Evolutionary conservation across 768 basidiomycete genomes (phyloP).

Genomic region (Suillus subalutaceus): DNA sequence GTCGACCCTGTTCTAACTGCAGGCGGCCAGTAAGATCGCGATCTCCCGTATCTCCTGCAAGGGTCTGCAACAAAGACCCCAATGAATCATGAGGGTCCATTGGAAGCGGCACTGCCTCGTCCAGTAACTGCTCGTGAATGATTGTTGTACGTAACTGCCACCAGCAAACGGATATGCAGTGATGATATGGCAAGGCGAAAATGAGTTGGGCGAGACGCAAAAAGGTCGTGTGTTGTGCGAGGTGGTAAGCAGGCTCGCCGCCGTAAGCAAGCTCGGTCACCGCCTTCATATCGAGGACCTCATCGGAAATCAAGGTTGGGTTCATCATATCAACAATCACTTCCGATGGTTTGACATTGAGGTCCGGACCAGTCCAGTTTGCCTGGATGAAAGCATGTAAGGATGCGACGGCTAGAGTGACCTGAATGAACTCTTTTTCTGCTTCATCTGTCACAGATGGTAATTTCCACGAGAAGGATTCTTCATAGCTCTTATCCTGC

Average conservation of each 20-base stretch:
- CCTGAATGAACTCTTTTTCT: conserved; percentile 55
- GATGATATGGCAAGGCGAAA: conserved; percentile 52
- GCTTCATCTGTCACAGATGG: conserved; percentile 34
- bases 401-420: conserved; percentile 75
- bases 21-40: conserved; percentile 71
- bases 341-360: conserved; percentile 55
- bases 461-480: conserved; percentile 35
- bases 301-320: conserved; percentile 40
- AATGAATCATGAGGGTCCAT: conserved; percentile 44
- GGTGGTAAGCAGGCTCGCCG: conserved; percentile 97
- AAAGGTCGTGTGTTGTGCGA: conserved; percentile 67
- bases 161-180: conserved; percentile 62
- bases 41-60: conserved; percentile 50
- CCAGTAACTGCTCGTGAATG: conserved; percentile 76
- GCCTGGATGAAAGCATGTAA: conserved; percentile 89
- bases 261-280: conserved; percentile 76
- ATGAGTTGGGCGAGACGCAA: conserved; percentile 78
- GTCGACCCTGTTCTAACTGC: conserved; percentile 74
- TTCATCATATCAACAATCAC: conserved; percentile 40
- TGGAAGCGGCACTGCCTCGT: conserved; percentile 74
- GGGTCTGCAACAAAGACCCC: conserved; percentile 41
- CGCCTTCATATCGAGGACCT: conserved; percentile 63
- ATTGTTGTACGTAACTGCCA: conserved; percentile 80
- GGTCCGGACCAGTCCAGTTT: conserved; percentile 96
- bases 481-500: conserved; percentile 42